Base-by-base conservation (phyloP, 106 monocot genomes). In the Dendrobium catenatum region DNA sequence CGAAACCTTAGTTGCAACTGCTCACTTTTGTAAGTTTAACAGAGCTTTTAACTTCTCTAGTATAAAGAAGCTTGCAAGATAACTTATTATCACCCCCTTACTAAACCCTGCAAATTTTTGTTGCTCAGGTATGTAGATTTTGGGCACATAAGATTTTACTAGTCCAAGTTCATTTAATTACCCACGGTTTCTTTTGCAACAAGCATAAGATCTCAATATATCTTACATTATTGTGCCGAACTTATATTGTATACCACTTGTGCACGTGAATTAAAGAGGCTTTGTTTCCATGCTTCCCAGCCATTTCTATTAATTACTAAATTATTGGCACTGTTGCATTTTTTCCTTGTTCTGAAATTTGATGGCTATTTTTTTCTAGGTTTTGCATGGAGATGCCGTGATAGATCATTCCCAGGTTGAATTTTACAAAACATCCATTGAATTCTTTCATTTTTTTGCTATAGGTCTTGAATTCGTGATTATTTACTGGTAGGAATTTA, bases 311-410 rank as follows among this genome's bases (percentile, higher is more conserved):
- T 72, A 16, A 16, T 40, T n/a, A 29, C 40, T 40, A 9, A 10
- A 33, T 29, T 72, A 10, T 40, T 44, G 43, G 2, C 10, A 20
- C 0, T 42, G 42, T n/a, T 42, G 5, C 6, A 19, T 42, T 42
- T 44, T 76, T 24, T 29, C 6, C 49, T 47, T 76, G 40, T 49
- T 26, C 49, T 76, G 76, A 76, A 49, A 19, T 76, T 76, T 51
- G 22, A 24, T 76, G 11, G n/a, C 24, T 27, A 76, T 15, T 18
- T 42, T 49, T 68, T 80, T 82, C 10, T 80, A 96, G 93, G 87
- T 95, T 83, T 82, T 95, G 78, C 95, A 95, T 79, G 95, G 95
- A 59, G 95, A 95, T 87, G 95, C 95, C 20, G 93, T 95, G 15
- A 66, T 95, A 18, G 95, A 95, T 85, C 72, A 88, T 75, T 66